A percentile compares a stretch with the other conserved stretches of the same genome.
phyloP scores from a whole-genome alignment of 805 yeast genomes.

The Lipomyces yamadae region DNA sequence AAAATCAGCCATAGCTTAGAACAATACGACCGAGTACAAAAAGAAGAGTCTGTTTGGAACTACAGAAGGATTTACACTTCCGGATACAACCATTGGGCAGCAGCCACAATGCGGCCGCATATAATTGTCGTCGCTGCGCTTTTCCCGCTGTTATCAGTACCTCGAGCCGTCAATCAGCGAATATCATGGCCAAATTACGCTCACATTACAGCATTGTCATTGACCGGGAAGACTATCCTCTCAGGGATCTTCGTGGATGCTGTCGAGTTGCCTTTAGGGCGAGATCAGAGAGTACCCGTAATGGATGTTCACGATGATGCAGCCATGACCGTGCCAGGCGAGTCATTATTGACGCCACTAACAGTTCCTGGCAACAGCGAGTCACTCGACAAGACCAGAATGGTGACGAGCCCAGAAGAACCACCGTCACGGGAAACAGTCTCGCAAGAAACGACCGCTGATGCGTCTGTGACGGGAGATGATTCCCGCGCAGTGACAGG shows the following conservation, averaged over 20 bases:
- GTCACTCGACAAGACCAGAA: background rate
- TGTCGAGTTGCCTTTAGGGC: background rate
- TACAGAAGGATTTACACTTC: background rate
- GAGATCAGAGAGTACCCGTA: background rate
- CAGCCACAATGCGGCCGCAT: background rate
- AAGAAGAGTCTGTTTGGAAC: background rate
- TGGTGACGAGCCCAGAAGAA: background rate
- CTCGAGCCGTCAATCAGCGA: background rate
- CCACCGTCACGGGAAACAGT: background rate
- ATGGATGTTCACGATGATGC: background rate
- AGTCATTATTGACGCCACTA: background rate
- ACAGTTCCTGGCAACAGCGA: background rate
- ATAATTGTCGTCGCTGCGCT: background rate
- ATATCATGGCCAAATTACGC: background rate
- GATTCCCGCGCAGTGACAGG: constrained; percentile 21
- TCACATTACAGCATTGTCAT: background rate
- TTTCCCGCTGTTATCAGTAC: background rate
- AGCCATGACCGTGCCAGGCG: background rate
- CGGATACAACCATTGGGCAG: background rate
- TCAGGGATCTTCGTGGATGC: background rate
- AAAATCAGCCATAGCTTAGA: background rate
- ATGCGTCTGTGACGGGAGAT: constrained; percentile 16
- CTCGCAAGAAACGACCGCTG: background rate
- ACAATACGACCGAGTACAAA: background rate
- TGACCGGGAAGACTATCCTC: background rate